Base-by-base conservation (phyloP, 2,329 filamentous ascomycete genomes). In the Fonsecaea monophora region DNA sequence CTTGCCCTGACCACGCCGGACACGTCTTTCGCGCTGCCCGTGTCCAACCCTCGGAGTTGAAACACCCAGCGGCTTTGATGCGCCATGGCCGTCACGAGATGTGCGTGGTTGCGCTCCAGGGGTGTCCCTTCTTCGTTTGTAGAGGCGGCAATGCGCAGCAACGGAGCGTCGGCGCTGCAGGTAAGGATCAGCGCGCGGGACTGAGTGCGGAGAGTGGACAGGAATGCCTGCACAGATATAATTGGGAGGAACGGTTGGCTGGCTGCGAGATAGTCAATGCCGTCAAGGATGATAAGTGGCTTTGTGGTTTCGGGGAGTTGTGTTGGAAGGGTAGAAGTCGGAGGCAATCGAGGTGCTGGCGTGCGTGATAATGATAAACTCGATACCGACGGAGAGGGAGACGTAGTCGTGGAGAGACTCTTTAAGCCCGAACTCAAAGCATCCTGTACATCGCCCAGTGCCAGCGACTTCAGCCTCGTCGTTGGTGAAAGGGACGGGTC, bases 1-100 rank as follows among this genome's bases (percentile, higher is more conserved):
- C 90, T 94, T 58, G 95, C 83, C 71, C 93, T 86, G 69, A 97
- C 75, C 53, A 97, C 92, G 2, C 94, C 94, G 79, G 92, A 96
- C 37, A 98, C 92, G 78, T 97, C 94, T 76, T 86, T 89, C 69
- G 94, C 94, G n/a, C 89, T 89, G 0, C 94, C 94, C 0, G 93
- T 96, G 75, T 96, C 93, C 68, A 98, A 78, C 74, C 89, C 84
- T 60, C 94, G 84, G 65, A 95, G 80, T 68, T 91, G 87, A 73
- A 96, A 79, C 3, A 94, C 84, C 69, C 86, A 82, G n/a, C 86
- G 80, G 8, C 93, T 92, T 73, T 87, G 85, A 76, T 97, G 92
- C n/a, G 90, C 91, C 69, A 90, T 79, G 5, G 86, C 86, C 40
- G 93, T 82, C 21, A 90, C 79, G 66, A 97, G 86, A n/a, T 88